These are phyloP conservation scores for Coleophoma eucalyptorum DNA, from an alignment of 2,329 filamentous ascomycete genomes.

Conservation along the genomic window DNA sequence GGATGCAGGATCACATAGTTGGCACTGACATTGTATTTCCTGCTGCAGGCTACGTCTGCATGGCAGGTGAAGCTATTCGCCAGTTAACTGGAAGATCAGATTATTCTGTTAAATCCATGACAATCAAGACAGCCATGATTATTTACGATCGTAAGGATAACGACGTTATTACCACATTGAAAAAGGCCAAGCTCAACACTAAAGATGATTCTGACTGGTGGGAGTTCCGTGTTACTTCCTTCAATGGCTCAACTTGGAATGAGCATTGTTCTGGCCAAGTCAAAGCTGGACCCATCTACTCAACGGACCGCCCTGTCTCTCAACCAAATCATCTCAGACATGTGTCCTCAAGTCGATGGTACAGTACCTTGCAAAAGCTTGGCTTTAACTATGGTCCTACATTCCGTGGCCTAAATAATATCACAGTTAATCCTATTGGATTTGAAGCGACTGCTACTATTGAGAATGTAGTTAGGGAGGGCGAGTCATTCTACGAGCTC, in stretches of 20 bases:
- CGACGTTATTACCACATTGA: constrained; percentile 1
- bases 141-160: background rate
- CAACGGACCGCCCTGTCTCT: background rate
- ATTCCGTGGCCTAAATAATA: constrained; percentile 16
- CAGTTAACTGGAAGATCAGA: constrained; percentile 13
- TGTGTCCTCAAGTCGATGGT: background rate
- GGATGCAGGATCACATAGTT: constrained; percentile 45
- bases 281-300: background rate
- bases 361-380: constrained; percentile 14
- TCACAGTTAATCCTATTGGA: constrained; percentile 3
- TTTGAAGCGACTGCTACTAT: background rate
- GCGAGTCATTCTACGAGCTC: constrained; percentile 7
- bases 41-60: constrained; percentile 32
- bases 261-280: constrained; percentile 22
- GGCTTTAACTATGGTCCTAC: constrained; percentile 18
- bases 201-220: background rate
- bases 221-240: constrained; percentile 21
- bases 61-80: constrained; percentile 12
- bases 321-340: background rate
- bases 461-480: too few relatives aligned
- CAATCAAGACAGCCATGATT: constrained; percentile 1
- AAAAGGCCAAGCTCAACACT: background rate
- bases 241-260: constrained; percentile 18
- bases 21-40: constrained; percentile 44
- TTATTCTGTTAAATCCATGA: constrained; percentile 4